Evolutionary conservation across 2,329 filamentous ascomycete genomes (phyloP), one percentile per base, ranked within the genome.

Genomic region (Sarocladium brachiariae): DNA sequence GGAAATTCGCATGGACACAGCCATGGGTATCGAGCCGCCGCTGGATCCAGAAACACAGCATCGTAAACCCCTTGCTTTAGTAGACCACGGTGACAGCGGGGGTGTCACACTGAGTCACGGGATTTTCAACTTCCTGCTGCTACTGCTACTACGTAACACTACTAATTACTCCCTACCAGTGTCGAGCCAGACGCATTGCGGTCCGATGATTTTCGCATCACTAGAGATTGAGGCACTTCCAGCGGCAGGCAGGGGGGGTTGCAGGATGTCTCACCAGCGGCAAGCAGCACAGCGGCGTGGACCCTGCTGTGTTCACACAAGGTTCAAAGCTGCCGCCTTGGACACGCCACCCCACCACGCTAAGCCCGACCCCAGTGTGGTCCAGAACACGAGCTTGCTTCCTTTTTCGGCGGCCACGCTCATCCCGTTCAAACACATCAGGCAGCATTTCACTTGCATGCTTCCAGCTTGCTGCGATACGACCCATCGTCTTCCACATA

Each of bases 311-410:
- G n/a, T 30, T 6, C 27, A 11, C 25, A 47, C 25, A 47, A 21
- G 25, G 43, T 47, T 47, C 27, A 21, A 33, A 25, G 25, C 43
- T 33, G 43, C 27, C 24, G 14, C 25, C 43, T 31, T 31, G 25
- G n/a, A 47, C 43, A 30, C 43, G n/a, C 24, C 43, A 47, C 43
- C 43, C 43, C 24, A 30, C 43, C 43, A 31, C 16, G 6, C 16
- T 21, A 14, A 31, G 27, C 43, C 43, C 11, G 43, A 4, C 13
- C 21, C 27, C 25, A 23, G 16, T 25, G 43, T 33, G 43, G 43
- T 47, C 43, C n/a, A 33, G 43, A 47, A 24, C 43, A 25, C 43
- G 43, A 47, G 25, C 43, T 33, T 47, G 43, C 6, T 47, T 30
- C 43, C 43, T 47, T 23, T 47, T 47, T 47, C 27, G 43, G 43